Evolutionary conservation across 305 asterid genomes (phyloP).

Genomic region (Ilex paraguariensis): DNA sequence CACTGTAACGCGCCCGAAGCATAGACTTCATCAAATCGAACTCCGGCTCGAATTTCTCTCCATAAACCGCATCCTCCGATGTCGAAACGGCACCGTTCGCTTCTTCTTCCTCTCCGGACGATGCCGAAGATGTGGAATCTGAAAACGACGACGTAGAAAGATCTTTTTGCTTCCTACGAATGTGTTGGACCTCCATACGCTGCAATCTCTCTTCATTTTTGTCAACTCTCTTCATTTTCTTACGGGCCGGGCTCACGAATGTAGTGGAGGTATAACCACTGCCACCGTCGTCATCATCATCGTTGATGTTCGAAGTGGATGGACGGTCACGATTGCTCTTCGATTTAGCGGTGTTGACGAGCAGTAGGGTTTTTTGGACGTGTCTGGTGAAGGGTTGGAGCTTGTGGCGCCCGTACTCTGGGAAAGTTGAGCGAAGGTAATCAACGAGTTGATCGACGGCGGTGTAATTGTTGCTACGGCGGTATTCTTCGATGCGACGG

Average conservation of each 20-base stretch:
- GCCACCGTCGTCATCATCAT: conserved; percentile 7
- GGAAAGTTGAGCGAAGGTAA: conserved; percentile 52
- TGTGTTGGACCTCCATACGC: conserved; percentile 34
- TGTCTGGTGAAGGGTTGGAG: conserved; percentile 38
- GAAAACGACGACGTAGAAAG: conserved; percentile 14
- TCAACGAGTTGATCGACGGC: conserved; percentile 57
- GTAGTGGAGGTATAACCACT: background rate
- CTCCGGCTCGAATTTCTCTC: conserved; percentile 52
- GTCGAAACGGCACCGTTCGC: conserved; percentile 19
- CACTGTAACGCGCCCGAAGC: conserved; percentile 48
- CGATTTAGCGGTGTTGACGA: conserved; percentile 4
- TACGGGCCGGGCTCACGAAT: conserved; percentile 14
- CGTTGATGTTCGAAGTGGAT: background rate
- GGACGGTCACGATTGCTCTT: conserved; percentile 13
- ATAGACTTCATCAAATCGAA: conserved; percentile 65
- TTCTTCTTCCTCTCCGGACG: conserved; percentile 32
- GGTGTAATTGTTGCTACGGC: conserved; percentile 15
- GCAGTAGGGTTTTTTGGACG: conserved; percentile 27
- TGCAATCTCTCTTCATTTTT: conserved; percentile 36
- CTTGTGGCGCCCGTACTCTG: conserved; percentile 48
- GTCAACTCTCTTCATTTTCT: conserved; percentile 34
- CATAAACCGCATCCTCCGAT: conserved; percentile 52
- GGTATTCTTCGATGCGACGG: conserved; percentile 30
- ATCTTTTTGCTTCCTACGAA: conserved; percentile 16
- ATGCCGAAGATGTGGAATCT: conserved; percentile 32